Evolutionary conservation across 345 rosid genomes (phyloP).

Genomic region (Firmiana major): DNA sequence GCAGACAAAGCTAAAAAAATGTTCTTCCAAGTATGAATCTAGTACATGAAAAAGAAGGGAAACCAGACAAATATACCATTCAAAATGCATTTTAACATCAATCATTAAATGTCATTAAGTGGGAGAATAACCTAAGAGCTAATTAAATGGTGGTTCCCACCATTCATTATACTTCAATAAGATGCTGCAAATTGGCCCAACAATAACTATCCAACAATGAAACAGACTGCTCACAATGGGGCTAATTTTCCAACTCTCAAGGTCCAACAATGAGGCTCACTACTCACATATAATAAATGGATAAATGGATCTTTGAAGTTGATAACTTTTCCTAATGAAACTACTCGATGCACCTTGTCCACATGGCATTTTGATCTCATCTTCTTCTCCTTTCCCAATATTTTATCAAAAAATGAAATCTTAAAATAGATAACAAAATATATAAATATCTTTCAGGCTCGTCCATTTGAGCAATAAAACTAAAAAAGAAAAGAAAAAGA

Average conservation of each 20-base stretch:
- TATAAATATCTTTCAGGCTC: not conserved
- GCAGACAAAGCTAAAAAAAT: not conserved
- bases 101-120: not conserved
- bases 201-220: not conserved
- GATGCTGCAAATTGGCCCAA: not conserved
- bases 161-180: not conserved
- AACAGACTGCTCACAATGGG: not conserved
- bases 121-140: not conserved
- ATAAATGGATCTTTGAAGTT: not conserved
- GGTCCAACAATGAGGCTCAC: not conserved
- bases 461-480: not conserved
- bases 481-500: not conserved
- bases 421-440: not conserved
- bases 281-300: not conserved
- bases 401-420: not conserved
- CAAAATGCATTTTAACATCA: not conserved
- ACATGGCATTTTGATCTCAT: not conserved
- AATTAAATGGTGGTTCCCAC: not conserved
- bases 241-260: not conserved
- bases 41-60: not conserved
- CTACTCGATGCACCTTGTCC: not conserved
- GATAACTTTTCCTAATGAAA: not conserved
- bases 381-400: not conserved
- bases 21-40: not conserved
- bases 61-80: not conserved